Percentiles rank a stretch among this genome's conserved stretches.
Evolutionary conservation across 768 basidiomycete genomes (phyloP).

Genomic region (Mycena galericulata): DNA sequence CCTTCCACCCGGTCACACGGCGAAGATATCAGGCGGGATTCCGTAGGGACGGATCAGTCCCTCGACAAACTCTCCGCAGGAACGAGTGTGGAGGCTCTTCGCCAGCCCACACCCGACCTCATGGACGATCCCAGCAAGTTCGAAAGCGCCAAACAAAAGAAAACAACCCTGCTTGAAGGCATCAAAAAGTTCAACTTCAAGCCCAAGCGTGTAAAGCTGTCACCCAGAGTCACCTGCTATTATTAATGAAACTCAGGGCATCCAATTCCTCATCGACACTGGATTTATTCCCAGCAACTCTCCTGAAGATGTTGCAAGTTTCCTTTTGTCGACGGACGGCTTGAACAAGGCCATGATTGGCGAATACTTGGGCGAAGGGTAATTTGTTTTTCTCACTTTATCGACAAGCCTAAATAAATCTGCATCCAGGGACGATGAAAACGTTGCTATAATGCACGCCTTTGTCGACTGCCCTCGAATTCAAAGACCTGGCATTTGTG

Average conservation of each 20-base stretch:
- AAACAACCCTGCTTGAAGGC: conserved; percentile 93
- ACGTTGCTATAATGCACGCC: conserved; percentile 96
- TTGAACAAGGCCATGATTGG: conserved; percentile 96
- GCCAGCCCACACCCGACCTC: conserved; percentile 81
- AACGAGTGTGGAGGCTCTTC: conserved; percentile 65
- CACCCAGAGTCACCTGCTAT: background rate
- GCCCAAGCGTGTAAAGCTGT: conserved; percentile 84
- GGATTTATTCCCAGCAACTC: conserved; percentile 84
- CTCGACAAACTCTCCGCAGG: conserved; percentile 64
- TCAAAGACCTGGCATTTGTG: conserved; percentile 84
- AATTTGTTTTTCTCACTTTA: conserved; percentile 44
- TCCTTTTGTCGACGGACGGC: conserved; percentile 91
- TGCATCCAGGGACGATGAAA: conserved; percentile 79
- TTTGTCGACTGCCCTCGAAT: conserved; percentile 95
- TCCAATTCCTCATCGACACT: conserved; percentile 87
- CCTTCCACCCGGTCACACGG: conserved; percentile 58
- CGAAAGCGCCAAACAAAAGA: conserved; percentile 96
- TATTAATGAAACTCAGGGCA: conserved; percentile 65
- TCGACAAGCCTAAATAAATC: conserved; percentile 15
- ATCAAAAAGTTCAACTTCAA: conserved; percentile 99
- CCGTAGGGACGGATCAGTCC: conserved; percentile 66
- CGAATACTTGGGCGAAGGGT: conserved; percentile 99
- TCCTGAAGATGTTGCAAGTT: conserved; percentile 85
- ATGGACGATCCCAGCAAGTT: conserved; percentile 93
- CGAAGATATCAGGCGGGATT: conserved; percentile 67